Evolutionary conservation across 1,284 basidiomycete genomes (phyloP).

Genomic region (Apiotrichum domesticum): DNA sequence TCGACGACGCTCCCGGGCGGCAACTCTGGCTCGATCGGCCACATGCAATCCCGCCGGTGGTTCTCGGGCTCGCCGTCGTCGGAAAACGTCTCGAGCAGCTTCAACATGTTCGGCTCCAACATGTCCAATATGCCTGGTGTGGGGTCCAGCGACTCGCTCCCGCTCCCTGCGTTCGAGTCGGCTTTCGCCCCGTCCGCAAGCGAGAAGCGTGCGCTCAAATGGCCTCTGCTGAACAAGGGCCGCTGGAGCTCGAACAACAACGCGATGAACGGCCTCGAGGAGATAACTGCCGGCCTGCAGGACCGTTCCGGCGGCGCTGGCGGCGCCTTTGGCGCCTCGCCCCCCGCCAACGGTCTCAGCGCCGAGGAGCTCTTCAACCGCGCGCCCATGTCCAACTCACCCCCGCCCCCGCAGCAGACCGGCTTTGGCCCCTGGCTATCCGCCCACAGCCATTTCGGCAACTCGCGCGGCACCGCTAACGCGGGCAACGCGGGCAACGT

Average conservation of each 20-base stretch:
- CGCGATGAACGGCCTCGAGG: constrained; percentile 9
- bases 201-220: constrained; percentile 44
- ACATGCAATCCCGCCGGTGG: constrained; percentile 33
- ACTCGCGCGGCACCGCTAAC: too few species aligned
- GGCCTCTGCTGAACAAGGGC: constrained; percentile 34
- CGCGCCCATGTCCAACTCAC: not conserved
- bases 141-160: constrained; percentile 37
- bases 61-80: constrained; percentile 30
- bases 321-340: not conserved
- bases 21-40: constrained; percentile 9
- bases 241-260: constrained; percentile 20
- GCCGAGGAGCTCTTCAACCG: constrained; percentile 24
- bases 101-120: constrained; percentile 19
- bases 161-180: constrained; percentile 19
- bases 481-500: too few species aligned
- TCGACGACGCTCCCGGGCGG: constrained; percentile 4
- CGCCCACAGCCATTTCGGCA: too few species aligned
- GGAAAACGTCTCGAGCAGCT: constrained; percentile 26
- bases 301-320: not conserved
- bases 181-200: constrained; percentile 42
- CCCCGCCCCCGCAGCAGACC: too few species aligned
- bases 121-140: constrained; percentile 3
- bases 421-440: too few species aligned
- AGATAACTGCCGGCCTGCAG: constrained; percentile 15
- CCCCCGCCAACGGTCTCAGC: not conserved